phyloP scores from a whole-genome alignment of 495 filamentous ascomycete species.

The Xanthoparmelia taractica region DNA sequence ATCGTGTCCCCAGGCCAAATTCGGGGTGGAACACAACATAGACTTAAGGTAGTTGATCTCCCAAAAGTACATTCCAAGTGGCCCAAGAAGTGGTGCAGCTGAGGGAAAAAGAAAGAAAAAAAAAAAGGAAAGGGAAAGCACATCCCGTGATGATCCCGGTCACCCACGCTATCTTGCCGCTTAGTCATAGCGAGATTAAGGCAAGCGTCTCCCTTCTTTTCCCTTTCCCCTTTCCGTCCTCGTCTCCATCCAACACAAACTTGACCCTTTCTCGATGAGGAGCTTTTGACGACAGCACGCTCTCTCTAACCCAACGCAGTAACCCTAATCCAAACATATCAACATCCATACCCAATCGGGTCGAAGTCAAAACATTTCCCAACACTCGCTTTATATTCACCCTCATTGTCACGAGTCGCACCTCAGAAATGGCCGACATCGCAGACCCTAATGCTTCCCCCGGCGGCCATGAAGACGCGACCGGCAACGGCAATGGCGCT shows the following conservation, averaged over 20 bases:
- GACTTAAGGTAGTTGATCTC: too few relatives aligned
- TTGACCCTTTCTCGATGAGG: slow-evolving; percentile 24
- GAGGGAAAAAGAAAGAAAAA: neutral
- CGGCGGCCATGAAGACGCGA: slow-evolving; percentile 46
- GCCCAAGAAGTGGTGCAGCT: too few relatives aligned
- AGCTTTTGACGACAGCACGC: slow-evolving; percentile 22
- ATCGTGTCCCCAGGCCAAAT: neutral
- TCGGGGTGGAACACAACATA: slow-evolving; percentile 1
- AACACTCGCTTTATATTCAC: neutral
- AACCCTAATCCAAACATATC: slow-evolving; percentile 21
- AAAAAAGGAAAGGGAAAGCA: neutral
- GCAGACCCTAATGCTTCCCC: slow-evolving; percentile 33
- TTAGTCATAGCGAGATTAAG: slow-evolving; percentile 6
- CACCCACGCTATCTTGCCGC: neutral
- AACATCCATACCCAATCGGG: slow-evolving; percentile 20
- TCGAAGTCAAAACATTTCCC: slow-evolving; percentile 16
- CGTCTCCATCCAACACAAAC: slow-evolving; percentile 19
- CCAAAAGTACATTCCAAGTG: too few relatives aligned
- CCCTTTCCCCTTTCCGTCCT: slow-evolving; percentile 22
- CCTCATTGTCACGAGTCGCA: slow-evolving; percentile 8
- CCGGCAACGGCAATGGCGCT: slow-evolving; percentile 46
- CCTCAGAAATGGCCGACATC: slow-evolving; percentile 28
- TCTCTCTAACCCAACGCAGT: slow-evolving; percentile 24
- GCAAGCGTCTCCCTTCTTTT: slow-evolving; percentile 14
- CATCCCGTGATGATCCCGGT: neutral